A percentile compares a stretch with the other conserved stretches of the same genome.
Conservation (phyloP, 139 green algal species). For the Prasinococcaceae sp. region DNA sequence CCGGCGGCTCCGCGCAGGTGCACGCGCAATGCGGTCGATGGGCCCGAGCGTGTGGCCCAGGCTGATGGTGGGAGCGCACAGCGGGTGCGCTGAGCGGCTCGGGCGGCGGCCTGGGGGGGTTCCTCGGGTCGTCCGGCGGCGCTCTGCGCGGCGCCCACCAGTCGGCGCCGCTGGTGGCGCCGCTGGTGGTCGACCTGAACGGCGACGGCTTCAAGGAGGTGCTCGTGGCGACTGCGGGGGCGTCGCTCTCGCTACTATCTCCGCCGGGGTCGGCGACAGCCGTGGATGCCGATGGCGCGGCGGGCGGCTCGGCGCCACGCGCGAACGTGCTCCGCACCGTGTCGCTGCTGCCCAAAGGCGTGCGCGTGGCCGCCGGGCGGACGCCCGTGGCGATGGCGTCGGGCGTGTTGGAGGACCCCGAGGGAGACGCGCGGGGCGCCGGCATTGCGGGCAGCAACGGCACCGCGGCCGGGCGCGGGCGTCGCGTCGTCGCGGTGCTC, state of each 20-base stretch:
- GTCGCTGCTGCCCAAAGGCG: slow-evolving; percentile 34
- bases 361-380: slow-evolving; percentile 22
- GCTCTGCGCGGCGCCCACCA: not conserved
- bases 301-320: not conserved
- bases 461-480: no score
- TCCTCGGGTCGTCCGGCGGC: not conserved
- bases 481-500: slow-evolving; percentile 75
- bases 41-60: no score
- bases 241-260: slow-evolving; percentile 41
- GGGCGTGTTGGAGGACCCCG: slow-evolving; percentile 54
- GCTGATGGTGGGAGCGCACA: no score
- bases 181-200: slow-evolving; percentile 65
- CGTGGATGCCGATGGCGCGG: not conserved
- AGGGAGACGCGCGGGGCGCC: not conserved
- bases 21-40: no score
- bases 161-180: slow-evolving; percentile 4
- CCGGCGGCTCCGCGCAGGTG: no score
- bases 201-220: slow-evolving; percentile 82
- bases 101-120: no score
- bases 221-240: slow-evolving; percentile 50
- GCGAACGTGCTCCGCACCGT: slow-evolving; percentile 40
- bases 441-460: not conserved
- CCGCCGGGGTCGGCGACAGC: not conserved
- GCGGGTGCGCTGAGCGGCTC: no score
- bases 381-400: slow-evolving; percentile 46